Conservation (phyloP, 2,329 filamentous ascomycete genomes). For the Colletotrichum karsti region DNA sequence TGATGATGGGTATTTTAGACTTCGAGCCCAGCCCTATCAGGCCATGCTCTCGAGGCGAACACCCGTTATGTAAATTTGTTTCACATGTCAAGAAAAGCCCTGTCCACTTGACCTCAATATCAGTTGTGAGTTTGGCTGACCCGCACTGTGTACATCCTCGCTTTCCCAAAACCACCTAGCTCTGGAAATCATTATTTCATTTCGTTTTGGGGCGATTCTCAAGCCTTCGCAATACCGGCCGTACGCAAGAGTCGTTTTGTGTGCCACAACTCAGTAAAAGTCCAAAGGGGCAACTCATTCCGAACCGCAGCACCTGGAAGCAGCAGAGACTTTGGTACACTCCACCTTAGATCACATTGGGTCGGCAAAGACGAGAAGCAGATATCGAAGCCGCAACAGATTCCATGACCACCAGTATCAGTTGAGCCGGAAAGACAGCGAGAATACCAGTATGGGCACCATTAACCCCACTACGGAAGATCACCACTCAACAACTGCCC, state of each 20-base stretch:
- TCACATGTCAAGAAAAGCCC: conserved; percentile 7
- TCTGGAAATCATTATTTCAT: background rate
- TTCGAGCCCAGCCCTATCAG: background rate
- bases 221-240: too few species aligned
- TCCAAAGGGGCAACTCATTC: background rate
- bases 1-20: background rate
- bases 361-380: background rate
- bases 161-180: background rate
- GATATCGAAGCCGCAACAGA: background rate
- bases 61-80: background rate
- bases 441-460: background rate
- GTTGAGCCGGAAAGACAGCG: background rate
- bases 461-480: background rate
- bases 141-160: background rate
- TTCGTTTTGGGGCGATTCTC: too few species aligned
- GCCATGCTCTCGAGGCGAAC: background rate
- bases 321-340: background rate
- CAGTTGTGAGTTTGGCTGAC: background rate
- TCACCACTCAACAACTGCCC: background rate
- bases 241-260: too few species aligned
- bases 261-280: background rate
- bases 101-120: background rate
- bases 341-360: background rate
- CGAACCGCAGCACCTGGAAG: background rate
- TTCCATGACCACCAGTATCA: background rate